Conservation (phyloP, 2,329 filamentous ascomycete species). For the Phaeosphaeriaceae sp. region DNA sequence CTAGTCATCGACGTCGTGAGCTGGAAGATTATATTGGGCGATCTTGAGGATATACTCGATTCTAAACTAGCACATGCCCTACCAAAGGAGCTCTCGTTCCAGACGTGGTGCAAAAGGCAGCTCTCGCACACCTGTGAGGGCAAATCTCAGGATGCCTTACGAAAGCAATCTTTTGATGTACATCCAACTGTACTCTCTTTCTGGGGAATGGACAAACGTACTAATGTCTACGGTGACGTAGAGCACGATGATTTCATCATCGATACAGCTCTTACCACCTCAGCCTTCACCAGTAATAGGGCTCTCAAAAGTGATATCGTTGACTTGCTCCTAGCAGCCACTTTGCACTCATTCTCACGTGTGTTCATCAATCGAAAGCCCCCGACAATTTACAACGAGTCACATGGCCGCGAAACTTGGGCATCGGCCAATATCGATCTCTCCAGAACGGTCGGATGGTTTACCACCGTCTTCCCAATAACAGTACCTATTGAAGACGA, state of each 20-base stretch:
- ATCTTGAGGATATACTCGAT: constrained; percentile 39
- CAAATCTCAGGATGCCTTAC: not conserved
- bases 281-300: constrained; percentile 40
- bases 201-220: constrained; percentile 38
- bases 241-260: constrained; percentile 37
- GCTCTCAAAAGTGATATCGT: constrained; percentile 60
- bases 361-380: constrained; percentile 60
- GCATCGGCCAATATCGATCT: constrained; percentile 57
- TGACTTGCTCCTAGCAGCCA: constrained; percentile 61
- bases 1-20: constrained; percentile 44
- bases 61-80: constrained; percentile 13
- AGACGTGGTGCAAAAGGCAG: constrained; percentile 39
- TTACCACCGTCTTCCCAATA: constrained; percentile 63
- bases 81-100: constrained; percentile 36
- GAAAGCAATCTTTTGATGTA: constrained; percentile 14
- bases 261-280: constrained; percentile 23
- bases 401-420: constrained; percentile 49
- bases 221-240: constrained; percentile 39
- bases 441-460: constrained; percentile 66
- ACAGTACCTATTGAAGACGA: constrained; percentile 51
- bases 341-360: constrained; percentile 63
- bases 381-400: constrained; percentile 57
- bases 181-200: constrained; percentile 32
- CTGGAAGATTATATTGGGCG: constrained; percentile 41
- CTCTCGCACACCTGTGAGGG: constrained; percentile 18